Base-by-base conservation (phyloP, 2,329 filamentous ascomycete species). In the Penicillium crustosum region DNA sequence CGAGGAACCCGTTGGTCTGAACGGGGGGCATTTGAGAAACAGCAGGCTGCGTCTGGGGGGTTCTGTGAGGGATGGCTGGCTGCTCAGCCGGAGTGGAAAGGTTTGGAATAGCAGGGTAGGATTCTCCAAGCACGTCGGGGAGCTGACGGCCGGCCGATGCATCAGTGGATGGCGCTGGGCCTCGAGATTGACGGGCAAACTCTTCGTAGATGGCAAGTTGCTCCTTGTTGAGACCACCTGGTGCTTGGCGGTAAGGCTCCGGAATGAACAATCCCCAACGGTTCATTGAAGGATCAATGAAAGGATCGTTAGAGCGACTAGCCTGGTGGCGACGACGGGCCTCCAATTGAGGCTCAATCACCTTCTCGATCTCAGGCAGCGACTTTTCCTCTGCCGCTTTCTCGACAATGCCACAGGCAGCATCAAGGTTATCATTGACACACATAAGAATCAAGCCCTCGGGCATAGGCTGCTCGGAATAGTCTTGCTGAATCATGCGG, bases 361-460 rank as follows among this genome's bases (percentile, higher is more conserved):
- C 89, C 61, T 95, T 90, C 73, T 99, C 93, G 58, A 99, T 97
- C 73, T 99, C 94, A 2, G 91, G 89, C 39, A 97, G 81, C 10
- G 94, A 94, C 60, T 93, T 90, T 69, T 96, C 90, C 73, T 97
- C 93, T 3, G 94, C 95, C 52, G 94, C 93, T 74, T 94, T 92
- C 75, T 99, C 94, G 45, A 99, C 95, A 61, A 97, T 90, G 66
- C 86, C 89, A 71, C 94, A 97, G 47, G 95, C 93, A 41, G 92
- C 83, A 66, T 99, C 94, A 31, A 99, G 83, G 72, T 99, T 99
- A 64, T 95, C 93, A 73, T 97, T 99, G 60, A 99, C 93, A 75
- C 95, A 97, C 91, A 99, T 97, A 56, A 97, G 85, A 60, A 99
- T 94, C 33, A 94, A 90, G 7, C 94, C 94, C 77, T 99, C 94